Base-by-base conservation (phyloP, 176 grass and related monocot genomes). In the Thinopyrum elongatum region DNA sequence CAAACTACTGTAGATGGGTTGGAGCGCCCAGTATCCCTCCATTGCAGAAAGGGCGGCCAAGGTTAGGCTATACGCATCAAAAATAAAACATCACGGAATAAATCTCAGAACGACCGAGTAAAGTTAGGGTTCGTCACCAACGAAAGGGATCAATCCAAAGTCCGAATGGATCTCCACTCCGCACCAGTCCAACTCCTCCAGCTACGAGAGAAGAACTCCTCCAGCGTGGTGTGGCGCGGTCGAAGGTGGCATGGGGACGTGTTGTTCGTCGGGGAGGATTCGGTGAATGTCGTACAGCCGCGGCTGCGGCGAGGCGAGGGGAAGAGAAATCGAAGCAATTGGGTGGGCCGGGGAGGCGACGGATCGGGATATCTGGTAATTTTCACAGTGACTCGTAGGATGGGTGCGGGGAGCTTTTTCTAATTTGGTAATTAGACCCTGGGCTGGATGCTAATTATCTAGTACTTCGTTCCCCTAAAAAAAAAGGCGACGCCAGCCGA, bases 71-170 rank as follows among this genome's bases (percentile, higher is more conserved):
- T 19, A 6, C 58, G 47, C 22, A n/a, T 5, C 44, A 25, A 14
- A 76, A 35, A 47, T 16, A 51, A 76, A 76, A 76, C 9, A 33
- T 21, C 46, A 6, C 8, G 17, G 16, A 1, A 76, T 55, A 75
- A 75, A 55, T 33, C 27, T 76, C 46, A 31, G 17, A 76, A 76
- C 72, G 15, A 77, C 49, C 21, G 26, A 23, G 26, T 46, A 9
- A 36, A 65, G 39, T 76, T 47, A 33, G 41, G 58, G 34, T 49
- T 84, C 30, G 39, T 84, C 44, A 77, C 72, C 72, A 21, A 35
- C 17, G 49, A 76, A 76, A 76, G 42, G 65, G 15, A 65, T 63
- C 28, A n/a, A 30, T 76, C 72, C 72, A 51, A 34, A 47, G 39
- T 26, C 19, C 22, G 41, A 30, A 35, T 51, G 58, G 59, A 65